These are phyloP conservation scores for Erysiphe neolycopersici DNA, from an alignment of 2,329 filamentous ascomycete species.

Conservation along the genomic window DNA sequence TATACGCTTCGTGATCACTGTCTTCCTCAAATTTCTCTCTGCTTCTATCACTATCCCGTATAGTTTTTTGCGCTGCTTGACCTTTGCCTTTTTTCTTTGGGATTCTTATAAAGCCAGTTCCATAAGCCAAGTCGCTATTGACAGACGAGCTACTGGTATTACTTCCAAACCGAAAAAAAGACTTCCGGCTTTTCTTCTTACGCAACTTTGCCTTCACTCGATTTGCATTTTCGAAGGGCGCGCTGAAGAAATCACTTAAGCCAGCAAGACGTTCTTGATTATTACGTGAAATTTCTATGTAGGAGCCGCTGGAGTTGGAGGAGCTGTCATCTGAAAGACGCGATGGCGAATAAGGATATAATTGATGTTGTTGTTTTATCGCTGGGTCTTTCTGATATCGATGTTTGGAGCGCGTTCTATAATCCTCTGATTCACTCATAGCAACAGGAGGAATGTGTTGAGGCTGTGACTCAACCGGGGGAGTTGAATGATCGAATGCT, in stretches of 20 bases:
- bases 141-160: slow-evolving; percentile 36
- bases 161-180: slow-evolving; percentile 29
- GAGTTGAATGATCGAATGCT: background rate
- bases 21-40: slow-evolving; percentile 8
- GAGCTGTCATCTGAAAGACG: slow-evolving; percentile 1
- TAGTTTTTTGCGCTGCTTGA: background rate
- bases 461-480: background rate
- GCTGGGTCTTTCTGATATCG: no score
- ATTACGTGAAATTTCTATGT: slow-evolving; percentile 36
- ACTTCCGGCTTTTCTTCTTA: slow-evolving; percentile 18
- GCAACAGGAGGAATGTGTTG: background rate
- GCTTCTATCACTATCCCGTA: background rate
- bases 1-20: slow-evolving; percentile 6
- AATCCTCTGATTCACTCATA: background rate
- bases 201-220: slow-evolving; percentile 17
- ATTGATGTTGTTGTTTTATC: background rate
- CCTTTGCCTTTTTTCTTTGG: slow-evolving; percentile 5
- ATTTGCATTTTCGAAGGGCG: slow-evolving; percentile 21
- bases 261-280: slow-evolving; percentile 22
- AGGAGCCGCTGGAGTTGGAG: slow-evolving; percentile 6
- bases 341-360: background rate
- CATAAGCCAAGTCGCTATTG: slow-evolving; percentile 42
- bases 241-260: slow-evolving; percentile 34
- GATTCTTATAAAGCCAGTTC: slow-evolving; percentile 23
- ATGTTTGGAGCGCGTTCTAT: background rate